Conservation (phyloP, 495 filamentous ascomycete genomes). For the Aspergillus sclerotioniger region DNA sequence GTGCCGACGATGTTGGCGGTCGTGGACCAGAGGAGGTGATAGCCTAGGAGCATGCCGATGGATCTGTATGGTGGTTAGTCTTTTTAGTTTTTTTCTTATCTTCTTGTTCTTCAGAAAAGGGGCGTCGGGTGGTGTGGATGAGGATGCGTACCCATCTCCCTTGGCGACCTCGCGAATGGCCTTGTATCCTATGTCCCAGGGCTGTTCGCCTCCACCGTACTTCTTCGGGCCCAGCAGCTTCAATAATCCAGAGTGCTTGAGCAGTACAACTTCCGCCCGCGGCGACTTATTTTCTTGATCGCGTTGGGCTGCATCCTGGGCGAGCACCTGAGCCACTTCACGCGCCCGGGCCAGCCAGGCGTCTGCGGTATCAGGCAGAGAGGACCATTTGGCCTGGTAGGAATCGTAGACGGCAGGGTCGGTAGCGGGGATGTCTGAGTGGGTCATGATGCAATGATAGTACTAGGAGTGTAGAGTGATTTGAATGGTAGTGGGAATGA, state of each 20-base stretch:
- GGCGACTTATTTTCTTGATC: conserved; percentile 58
- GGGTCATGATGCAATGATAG: conserved; percentile 19
- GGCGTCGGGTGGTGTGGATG: neutral
- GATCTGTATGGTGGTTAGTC: conserved; percentile 26
- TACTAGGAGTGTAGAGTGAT: too few species aligned
- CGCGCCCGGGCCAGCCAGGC: conserved; percentile 52
- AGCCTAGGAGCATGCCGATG: conserved; percentile 58
- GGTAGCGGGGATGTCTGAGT: conserved; percentile 28
- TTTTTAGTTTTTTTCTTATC: neutral
- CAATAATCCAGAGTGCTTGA: conserved; percentile 56
- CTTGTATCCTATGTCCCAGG: conserved; percentile 56
- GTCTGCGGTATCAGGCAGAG: conserved; percentile 39
- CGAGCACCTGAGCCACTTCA: conserved; percentile 53
- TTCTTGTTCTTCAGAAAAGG: neutral
- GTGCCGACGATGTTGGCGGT: conserved; percentile 56
- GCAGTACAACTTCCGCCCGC: conserved; percentile 51
- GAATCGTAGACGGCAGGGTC: conserved; percentile 52
- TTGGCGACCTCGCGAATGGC: conserved; percentile 58
- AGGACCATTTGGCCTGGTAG: conserved; percentile 47
- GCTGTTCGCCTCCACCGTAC: conserved; percentile 57
- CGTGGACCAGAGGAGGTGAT: conserved; percentile 60
- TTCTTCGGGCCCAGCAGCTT: conserved; percentile 54
- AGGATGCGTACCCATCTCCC: conserved; percentile 45
- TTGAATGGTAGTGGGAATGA: neutral
- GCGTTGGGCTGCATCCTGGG: conserved; percentile 48